Evolutionary conservation across 2,329 filamentous ascomycete genomes (phyloP).

Genomic region (Ophiognomonia clavigignenti-juglandacearum): DNA sequence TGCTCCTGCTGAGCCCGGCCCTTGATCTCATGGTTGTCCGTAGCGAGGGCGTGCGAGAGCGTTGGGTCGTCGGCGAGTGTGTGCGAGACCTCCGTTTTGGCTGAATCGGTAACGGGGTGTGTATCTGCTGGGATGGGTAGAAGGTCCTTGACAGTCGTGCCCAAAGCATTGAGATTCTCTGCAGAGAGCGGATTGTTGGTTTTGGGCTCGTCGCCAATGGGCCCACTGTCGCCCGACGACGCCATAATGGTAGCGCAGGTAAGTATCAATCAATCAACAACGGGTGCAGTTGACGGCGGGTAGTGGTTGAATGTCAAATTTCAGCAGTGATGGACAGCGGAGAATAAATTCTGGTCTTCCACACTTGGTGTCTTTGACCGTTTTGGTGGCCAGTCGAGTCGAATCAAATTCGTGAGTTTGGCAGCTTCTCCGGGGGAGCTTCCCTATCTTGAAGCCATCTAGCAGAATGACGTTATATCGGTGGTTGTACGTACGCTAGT

Average conservation of each 20-base stretch:
- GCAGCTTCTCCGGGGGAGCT: too few species aligned
- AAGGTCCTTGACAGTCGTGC: slow-evolving; percentile 24
- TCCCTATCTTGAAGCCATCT: too few species aligned
- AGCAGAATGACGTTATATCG: too few species aligned
- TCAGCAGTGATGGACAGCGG: too few species aligned
- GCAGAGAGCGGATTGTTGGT: slow-evolving; percentile 15
- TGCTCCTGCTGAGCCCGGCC: slow-evolving; percentile 43
- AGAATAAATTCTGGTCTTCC: too few species aligned
- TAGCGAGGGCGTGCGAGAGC: slow-evolving; percentile 38
- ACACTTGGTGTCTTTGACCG: too few species aligned
- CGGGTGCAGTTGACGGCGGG: too few species aligned
- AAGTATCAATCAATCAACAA: too few species aligned
- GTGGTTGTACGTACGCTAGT: too few species aligned
- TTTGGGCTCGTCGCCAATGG: not conserved
- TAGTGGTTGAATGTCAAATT: too few species aligned
- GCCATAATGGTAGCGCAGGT: not conserved
- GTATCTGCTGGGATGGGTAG: slow-evolving; percentile 29
- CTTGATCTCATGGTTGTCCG: slow-evolving; percentile 36
- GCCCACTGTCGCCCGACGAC: not conserved
- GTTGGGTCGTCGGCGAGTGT: slow-evolving; percentile 26
- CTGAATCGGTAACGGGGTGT: slow-evolving; percentile 25
- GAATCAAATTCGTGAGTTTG: too few species aligned
- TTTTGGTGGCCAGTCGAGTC: too few species aligned
- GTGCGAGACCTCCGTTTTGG: slow-evolving; percentile 19
- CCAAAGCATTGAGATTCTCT: slow-evolving; percentile 17